A percentile compares a stretch with the other conserved stretches of the same genome.
Evolutionary conservation across 2,329 filamentous ascomycete genomes (phyloP).

Genomic region (Hypoxylon sp.): DNA sequence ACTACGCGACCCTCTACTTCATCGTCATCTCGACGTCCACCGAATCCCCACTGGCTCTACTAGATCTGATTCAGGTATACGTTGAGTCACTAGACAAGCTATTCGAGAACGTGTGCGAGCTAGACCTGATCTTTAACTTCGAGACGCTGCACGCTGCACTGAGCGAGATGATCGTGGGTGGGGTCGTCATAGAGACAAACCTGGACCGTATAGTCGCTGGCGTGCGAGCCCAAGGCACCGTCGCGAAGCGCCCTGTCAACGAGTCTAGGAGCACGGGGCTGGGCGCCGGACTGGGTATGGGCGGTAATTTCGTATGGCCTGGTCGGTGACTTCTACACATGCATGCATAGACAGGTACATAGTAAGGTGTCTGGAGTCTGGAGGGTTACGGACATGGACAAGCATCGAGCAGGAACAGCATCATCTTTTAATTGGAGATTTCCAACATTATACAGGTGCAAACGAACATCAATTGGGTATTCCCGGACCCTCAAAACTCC

Average conservation of each 20-base stretch:
- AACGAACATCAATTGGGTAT: slow-evolving; percentile 49
- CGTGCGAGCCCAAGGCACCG: slow-evolving; percentile 80
- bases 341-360: slow-evolving; percentile 3
- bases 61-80: slow-evolving; percentile 98
- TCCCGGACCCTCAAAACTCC: slow-evolving; percentile 52
- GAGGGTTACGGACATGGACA: slow-evolving; percentile 36
- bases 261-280: slow-evolving; percentile 67
- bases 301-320: slow-evolving; percentile 70
- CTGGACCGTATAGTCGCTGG: slow-evolving; percentile 89
- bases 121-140: slow-evolving; percentile 99
- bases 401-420: slow-evolving; percentile 31
- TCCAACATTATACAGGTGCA: slow-evolving; percentile 31
- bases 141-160: slow-evolving; percentile 94
- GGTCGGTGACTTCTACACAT: slow-evolving; percentile 42
- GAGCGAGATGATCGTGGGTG: slow-evolving; percentile 94
- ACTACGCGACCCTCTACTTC: slow-evolving; percentile 98
- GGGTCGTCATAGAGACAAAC: slow-evolving; percentile 93
- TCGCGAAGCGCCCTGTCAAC: slow-evolving; percentile 84
- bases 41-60: slow-evolving; percentile 92
- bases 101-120: slow-evolving; percentile 98
- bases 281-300: slow-evolving; percentile 67
- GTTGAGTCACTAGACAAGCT: slow-evolving; percentile 94
- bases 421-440: slow-evolving; percentile 26
- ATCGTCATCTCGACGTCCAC: slow-evolving; percentile 98
- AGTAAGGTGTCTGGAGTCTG: slow-evolving; percentile 30